Percentiles rank a stretch among this genome's conserved stretches.
These are phyloP conservation scores for Rhizophagus clarus DNA, from an alignment of 192 early-diverging fungal species.

Conservation along the genomic window DNA sequence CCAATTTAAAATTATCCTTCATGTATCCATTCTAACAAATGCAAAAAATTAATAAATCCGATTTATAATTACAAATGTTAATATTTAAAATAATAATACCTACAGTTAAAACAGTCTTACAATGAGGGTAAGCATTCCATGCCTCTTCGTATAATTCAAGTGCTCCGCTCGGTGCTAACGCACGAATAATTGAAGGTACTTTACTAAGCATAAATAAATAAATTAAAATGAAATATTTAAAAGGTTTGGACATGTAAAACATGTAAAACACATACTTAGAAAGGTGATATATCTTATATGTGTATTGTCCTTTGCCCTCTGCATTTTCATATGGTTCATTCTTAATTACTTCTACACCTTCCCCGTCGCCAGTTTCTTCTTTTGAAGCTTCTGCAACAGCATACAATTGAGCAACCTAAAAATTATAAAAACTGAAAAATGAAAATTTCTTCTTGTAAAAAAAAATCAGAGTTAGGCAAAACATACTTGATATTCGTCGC, in stretches of 20 bases:
- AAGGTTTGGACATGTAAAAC: neutral
- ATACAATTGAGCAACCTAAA: slow-evolving; percentile 69
- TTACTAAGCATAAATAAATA: slow-evolving; percentile 45
- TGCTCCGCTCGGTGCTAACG: slow-evolving; percentile 64
- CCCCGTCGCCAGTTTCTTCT: slow-evolving; percentile 76
- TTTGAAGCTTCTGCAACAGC: slow-evolving; percentile 76
- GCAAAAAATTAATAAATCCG: slow-evolving; percentile 19
- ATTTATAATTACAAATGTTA: neutral
- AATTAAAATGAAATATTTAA: neutral
- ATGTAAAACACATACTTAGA: slow-evolving; percentile 20
- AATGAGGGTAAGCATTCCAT: slow-evolving; percentile 82
- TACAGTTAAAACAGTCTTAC: slow-evolving; percentile 34
- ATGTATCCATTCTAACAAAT: slow-evolving; percentile 60
- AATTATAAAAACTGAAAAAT: neutral
- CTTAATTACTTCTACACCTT: slow-evolving; percentile 76
- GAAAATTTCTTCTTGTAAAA: slow-evolving; percentile 9
- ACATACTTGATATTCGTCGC: slow-evolving; percentile 67
- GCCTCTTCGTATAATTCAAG: slow-evolving; percentile 77
- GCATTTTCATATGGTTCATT: slow-evolving; percentile 81
- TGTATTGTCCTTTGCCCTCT: slow-evolving; percentile 76
- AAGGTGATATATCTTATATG: slow-evolving; percentile 74
- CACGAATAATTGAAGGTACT: slow-evolving; percentile 62
- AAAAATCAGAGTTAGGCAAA: slow-evolving; percentile 12
- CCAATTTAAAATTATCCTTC: slow-evolving; percentile 70
- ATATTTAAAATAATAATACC: neutral